phyloP scores from a whole-genome alignment of 495 filamentous ascomycete species.

The Penicillium alfredii region DNA sequence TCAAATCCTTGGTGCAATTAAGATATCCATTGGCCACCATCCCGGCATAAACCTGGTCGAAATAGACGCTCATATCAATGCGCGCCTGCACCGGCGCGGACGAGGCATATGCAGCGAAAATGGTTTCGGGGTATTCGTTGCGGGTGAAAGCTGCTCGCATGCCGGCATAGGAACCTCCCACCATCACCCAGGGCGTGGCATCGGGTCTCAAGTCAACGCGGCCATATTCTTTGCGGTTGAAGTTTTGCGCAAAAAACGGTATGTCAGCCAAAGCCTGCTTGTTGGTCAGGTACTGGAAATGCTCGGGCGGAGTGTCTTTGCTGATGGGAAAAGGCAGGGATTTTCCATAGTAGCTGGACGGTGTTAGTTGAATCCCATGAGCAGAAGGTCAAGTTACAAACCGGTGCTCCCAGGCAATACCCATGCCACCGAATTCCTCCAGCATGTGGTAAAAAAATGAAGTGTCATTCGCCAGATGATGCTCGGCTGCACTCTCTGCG shows the following conservation, averaged over 20 bases:
- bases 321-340: constrained; percentile 45
- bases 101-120: constrained; percentile 49
- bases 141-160: constrained; percentile 51
- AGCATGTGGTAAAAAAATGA: constrained; percentile 41
- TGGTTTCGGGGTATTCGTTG: constrained; percentile 51
- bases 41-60: constrained; percentile 50
- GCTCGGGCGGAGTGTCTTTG: constrained; percentile 38
- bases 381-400: constrained; percentile 17
- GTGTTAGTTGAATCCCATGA: constrained; percentile 1
- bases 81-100: constrained; percentile 52
- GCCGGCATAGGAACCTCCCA: constrained; percentile 55
- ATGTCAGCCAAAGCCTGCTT: constrained; percentile 50
- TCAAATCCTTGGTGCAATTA: constrained; percentile 51
- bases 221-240: constrained; percentile 30
- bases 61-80: constrained; percentile 52
- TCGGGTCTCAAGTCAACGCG: constrained; percentile 38
- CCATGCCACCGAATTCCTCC: constrained; percentile 44
- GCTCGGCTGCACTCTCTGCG: constrained; percentile 23
- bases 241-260: constrained; percentile 46
- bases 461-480: constrained; percentile 30
- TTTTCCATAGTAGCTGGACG: constrained; percentile 44
- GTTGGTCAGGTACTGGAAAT: constrained; percentile 44
- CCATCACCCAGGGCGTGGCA: constrained; percentile 51
- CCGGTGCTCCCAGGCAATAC: constrained; percentile 56
- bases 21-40: constrained; percentile 43